Evolutionary conservation across 1,139 yeast genomes (phyloP).

Genomic region (Saccharomycopsis hybrid): DNA sequence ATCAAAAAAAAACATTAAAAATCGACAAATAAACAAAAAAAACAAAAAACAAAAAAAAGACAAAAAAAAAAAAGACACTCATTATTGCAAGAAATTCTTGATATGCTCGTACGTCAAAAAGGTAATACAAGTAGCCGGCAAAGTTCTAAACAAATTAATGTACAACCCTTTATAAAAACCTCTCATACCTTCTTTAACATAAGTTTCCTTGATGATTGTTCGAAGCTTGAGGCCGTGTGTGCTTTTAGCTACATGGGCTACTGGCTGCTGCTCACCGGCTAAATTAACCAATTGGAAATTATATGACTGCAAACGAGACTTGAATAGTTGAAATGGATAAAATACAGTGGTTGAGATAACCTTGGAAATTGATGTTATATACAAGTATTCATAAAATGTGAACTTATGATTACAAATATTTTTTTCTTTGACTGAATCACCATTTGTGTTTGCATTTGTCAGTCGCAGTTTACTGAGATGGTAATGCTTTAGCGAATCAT

Average conservation of each 20-base stretch:
- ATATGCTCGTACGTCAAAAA: constrained; percentile 58
- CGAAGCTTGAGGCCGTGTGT: constrained; percentile 26
- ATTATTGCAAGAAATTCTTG: constrained; percentile 22
- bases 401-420: constrained; percentile 27
- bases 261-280: background rate
- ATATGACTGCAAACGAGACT: constrained; percentile 68
- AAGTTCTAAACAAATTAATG: constrained; percentile 53
- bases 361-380: constrained; percentile 65
- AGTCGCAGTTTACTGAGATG: constrained; percentile 16
- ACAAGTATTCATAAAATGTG: constrained; percentile 49
- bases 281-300: constrained; percentile 21
- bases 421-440: background rate
- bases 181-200: constrained; percentile 39
- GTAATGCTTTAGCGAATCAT: constrained; percentile 60
- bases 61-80: background rate
- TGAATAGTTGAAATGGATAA: constrained; percentile 82
- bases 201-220: constrained; percentile 30
- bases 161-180: constrained; percentile 79
- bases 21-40: no score
- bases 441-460: no score
- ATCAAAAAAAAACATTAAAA: no score
- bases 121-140: constrained; percentile 72
- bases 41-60: background rate
- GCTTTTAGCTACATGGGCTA: background rate
- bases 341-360: constrained; percentile 57